Evolutionary conservation across 306 rosid species (phyloP).

Genomic region (Acacia acuminata): DNA sequence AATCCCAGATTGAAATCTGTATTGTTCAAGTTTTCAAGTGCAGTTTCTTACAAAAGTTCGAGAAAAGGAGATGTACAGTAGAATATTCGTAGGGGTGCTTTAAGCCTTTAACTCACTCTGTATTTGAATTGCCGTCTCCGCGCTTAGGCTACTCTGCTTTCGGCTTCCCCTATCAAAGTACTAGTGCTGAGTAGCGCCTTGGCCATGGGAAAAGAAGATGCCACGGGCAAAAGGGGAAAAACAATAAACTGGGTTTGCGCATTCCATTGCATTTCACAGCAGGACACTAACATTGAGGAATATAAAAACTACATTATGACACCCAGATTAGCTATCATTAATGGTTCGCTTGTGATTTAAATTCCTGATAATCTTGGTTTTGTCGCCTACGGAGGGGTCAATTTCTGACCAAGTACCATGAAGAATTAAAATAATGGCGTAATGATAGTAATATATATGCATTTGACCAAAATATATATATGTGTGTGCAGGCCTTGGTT

Average conservation of each 20-base stretch:
- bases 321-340: background rate
- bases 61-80: background rate
- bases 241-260: background rate
- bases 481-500: background rate
- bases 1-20: slow-evolving; percentile 12
- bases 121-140: slow-evolving; percentile 25
- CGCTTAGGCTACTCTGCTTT: background rate
- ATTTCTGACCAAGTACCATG: slow-evolving; percentile 32
- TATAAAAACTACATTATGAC: background rate
- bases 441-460: background rate
- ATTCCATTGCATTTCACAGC: background rate
- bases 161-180: background rate
- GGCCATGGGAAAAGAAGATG: background rate
- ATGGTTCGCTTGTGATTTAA: background rate
- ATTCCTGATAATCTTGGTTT: slow-evolving; percentile 14
- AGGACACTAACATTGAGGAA: background rate
- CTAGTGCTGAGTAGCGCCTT: background rate
- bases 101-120: background rate
- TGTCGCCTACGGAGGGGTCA: slow-evolving; percentile 41
- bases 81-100: slow-evolving; percentile 3
- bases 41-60: slow-evolving; percentile 27
- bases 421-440: slow-evolving; percentile 1
- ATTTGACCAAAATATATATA: no score
- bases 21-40: slow-evolving; percentile 4
- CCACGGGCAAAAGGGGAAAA: background rate